A percentile compares a stretch with the other conserved stretches of the same genome.
These are phyloP conservation scores for Dactylellina drechsleri DNA, from an alignment of 2,329 filamentous ascomycete genomes.

Conservation along the genomic window DNA sequence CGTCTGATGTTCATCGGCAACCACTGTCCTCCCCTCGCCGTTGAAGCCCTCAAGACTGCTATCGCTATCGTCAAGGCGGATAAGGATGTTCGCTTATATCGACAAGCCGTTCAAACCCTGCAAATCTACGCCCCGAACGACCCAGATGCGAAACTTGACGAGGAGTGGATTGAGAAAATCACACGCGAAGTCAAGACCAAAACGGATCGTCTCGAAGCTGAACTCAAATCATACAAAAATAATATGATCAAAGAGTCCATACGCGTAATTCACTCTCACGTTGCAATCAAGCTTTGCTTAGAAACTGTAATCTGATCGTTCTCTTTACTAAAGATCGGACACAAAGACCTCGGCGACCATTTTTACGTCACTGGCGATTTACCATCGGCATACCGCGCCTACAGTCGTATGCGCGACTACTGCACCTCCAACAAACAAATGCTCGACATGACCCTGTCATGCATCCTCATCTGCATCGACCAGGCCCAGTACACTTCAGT, in stretches of 20 bases:
- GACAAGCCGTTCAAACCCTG: slow-evolving; percentile 74
- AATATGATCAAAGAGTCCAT: slow-evolving; percentile 98
- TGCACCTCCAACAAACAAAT: slow-evolving; percentile 86
- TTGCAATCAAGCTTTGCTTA: not conserved
- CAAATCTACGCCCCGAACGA: slow-evolving; percentile 73
- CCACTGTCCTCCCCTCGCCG: slow-evolving; percentile 77
- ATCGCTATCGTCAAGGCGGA: slow-evolving; percentile 79
- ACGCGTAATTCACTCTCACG: slow-evolving; percentile 67
- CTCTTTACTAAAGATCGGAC: slow-evolving; percentile 75
- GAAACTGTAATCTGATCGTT: slow-evolving; percentile 1
- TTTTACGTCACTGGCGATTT: slow-evolving; percentile 82
- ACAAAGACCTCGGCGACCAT: slow-evolving; percentile 89
- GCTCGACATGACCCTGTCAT: slow-evolving; percentile 80
- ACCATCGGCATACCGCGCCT: slow-evolving; percentile 77
- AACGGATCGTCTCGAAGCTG: slow-evolving; percentile 78
- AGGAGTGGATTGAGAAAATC: slow-evolving; percentile 75
- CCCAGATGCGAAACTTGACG: slow-evolving; percentile 73
- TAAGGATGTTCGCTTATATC: slow-evolving; percentile 77
- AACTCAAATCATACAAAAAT: slow-evolving; percentile 93
- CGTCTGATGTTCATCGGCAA: slow-evolving; percentile 84
- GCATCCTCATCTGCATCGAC: slow-evolving; percentile 79
- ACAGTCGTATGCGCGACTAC: slow-evolving; percentile 86
- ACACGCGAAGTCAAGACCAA: slow-evolving; percentile 73
- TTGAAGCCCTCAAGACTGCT: slow-evolving; percentile 83
- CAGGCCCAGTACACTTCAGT: slow-evolving; percentile 80